These are phyloP conservation scores for Poa annua DNA, from an alignment of 176 grass and related monocot genomes.

Conservation along the genomic window DNA sequence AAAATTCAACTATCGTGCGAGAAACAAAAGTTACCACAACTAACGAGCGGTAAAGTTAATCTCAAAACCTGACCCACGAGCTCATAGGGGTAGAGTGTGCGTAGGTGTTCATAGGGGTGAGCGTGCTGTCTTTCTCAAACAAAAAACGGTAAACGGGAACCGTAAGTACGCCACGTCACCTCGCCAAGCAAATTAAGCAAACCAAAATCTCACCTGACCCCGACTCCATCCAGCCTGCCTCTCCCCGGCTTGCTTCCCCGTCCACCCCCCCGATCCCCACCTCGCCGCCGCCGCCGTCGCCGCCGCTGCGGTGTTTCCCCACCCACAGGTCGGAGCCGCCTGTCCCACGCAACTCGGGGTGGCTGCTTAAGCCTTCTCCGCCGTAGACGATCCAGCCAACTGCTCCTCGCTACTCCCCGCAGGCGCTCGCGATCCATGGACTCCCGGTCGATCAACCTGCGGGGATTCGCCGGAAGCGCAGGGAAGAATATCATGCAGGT, in stretches of 20 bases:
- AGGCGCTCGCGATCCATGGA: conserved; percentile 59
- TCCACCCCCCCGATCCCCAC: conserved; percentile 40
- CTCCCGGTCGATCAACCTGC: conserved; percentile 73
- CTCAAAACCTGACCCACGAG: too few relatives aligned
- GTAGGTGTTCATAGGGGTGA: too few relatives aligned
- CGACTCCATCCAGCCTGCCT: conserved; percentile 6
- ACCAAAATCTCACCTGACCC: conserved; percentile 18
- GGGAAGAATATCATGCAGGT: conserved; percentile 96
- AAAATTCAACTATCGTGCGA: too few relatives aligned
- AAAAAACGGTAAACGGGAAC: neutral
- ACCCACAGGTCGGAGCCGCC: neutral
- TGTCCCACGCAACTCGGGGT: neutral
- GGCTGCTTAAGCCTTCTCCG: neutral
- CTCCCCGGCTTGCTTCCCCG: conserved; percentile 28
- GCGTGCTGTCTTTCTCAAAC: too few relatives aligned
- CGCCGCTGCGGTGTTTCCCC: neutral
- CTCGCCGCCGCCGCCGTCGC: neutral
- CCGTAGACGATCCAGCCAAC: conserved; percentile 21
- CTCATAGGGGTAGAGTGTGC: too few relatives aligned
- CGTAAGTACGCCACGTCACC: conserved; percentile 24
- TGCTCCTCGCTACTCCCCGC: neutral
- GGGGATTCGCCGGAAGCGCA: conserved; percentile 82
- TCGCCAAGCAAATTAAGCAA: conserved; percentile 20
- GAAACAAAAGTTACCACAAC: too few relatives aligned
- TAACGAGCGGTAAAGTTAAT: too few relatives aligned